Base-by-base conservation (phyloP, 345 rosid genomes). In the Angophora floribunda region DNA sequence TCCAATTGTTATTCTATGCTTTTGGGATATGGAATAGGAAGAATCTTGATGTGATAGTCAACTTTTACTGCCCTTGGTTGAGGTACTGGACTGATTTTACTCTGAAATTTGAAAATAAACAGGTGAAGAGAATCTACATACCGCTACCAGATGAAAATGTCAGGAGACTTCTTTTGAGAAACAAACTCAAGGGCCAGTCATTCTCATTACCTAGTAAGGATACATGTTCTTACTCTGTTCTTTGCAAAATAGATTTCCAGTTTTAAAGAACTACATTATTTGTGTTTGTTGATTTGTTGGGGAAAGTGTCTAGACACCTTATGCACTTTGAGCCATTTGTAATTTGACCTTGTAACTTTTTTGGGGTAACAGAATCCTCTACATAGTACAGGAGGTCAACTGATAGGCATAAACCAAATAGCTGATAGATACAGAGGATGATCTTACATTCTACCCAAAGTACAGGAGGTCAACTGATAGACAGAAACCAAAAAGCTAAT, bases 81-180 rank as follows among this genome's bases (percentile, higher is more conserved):
- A 41, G 49, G 88, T 30, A 55, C 52, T 85, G 86, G 89, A 32
- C 65, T 55, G n/a, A 52, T 51, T 86, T 19, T 47, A 75, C 84
- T 41, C 49, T 75, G 84, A 65, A 75, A 75, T 75, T 41, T 3
- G 49, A 75, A 75, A 75, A 14, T 80, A 21, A 88, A 88, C 92
- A 97, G 99, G 99, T 96, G 30, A 97, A 97, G 94, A 95, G 98
- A 94, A 97, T 97, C 89, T 96, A 97, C 88, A 91, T 97, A 85
- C 99, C 99, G 7, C 89, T 97, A 51, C 99, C 99, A 19, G 97
- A 96, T 92, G 93, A 92, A 87, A 94, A 93, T 86, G 94, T 96
- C 50, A 94, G 99, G 89, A 93, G 91, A 91, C 91, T 94, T 91
- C 99, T 97, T 89, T 92, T 96, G 9, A 93, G 92, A 91, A 89